These are phyloP conservation scores for Stemphylium vesicarium DNA, from an alignment of 2,329 filamentous ascomycete genomes.

Conservation along the genomic window DNA sequence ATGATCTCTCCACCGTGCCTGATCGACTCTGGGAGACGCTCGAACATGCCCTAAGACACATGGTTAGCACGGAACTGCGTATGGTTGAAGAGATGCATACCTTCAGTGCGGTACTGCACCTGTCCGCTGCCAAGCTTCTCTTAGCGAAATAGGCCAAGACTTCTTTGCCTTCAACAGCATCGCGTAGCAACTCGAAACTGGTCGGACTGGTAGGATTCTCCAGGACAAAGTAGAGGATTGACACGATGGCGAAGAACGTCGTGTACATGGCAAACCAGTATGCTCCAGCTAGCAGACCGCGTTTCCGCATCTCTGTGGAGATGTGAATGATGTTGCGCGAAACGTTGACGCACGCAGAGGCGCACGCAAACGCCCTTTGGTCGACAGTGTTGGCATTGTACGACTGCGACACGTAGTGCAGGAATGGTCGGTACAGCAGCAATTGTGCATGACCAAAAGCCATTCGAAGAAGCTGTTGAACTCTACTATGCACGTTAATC, in stretches of 20 bases:
- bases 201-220: conserved; percentile 79
- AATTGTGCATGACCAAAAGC: conserved; percentile 85
- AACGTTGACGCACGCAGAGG: conserved; percentile 69
- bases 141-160: conserved; percentile 80
- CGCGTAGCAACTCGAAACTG: conserved; percentile 79
- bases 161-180: conserved; percentile 83
- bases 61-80: conserved; percentile 14
- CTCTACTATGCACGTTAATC: conserved; percentile 43
- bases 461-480: conserved; percentile 78
- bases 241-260: conserved; percentile 80
- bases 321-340: conserved; percentile 80
- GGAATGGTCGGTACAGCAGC: conserved; percentile 80
- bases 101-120: conserved; percentile 78
- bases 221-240: conserved; percentile 78
- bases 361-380: conserved; percentile 78
- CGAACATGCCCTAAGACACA: conserved; percentile 72
- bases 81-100: conserved; percentile 57
- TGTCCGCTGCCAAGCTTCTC: conserved; percentile 86
- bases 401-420: conserved; percentile 77
- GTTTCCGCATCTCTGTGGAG: conserved; percentile 76
- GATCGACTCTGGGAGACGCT: conserved; percentile 77
- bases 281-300: conserved; percentile 76
- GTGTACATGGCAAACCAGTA: conserved; percentile 90
- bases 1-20: conserved; percentile 51
- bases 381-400: conserved; percentile 63